Conservation (phyloP, 106 monocot species). For the Allium cepa region DNA sequence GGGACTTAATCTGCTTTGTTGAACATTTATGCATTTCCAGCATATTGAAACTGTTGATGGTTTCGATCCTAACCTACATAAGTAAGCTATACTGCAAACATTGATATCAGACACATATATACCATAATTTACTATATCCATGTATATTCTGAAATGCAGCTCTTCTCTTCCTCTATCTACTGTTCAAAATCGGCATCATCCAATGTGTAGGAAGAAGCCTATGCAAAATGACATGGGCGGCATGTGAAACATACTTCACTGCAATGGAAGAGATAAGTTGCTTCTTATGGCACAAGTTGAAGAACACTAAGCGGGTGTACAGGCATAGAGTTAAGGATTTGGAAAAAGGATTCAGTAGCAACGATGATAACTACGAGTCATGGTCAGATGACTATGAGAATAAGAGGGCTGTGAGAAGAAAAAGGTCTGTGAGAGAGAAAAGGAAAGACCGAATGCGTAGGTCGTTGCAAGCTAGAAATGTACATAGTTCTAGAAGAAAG, state of each 20-base stretch:
- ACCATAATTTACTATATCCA: not conserved
- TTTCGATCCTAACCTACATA: slow-evolving; percentile 39
- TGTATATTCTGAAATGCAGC: slow-evolving; percentile 23
- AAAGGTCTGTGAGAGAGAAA: slow-evolving; percentile 30
- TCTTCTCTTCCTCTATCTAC: slow-evolving; percentile 62
- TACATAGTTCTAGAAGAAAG: slow-evolving; percentile 17
- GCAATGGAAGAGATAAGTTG: slow-evolving; percentile 47
- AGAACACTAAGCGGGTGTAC: slow-evolving; percentile 48
- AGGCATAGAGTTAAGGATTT: slow-evolving; percentile 34
- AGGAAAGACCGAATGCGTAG: slow-evolving; percentile 41
- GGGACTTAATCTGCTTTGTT: slow-evolving; percentile 78
- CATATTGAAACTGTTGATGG: slow-evolving; percentile 53
- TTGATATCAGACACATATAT: not conserved
- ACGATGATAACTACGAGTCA: slow-evolving; percentile 12
- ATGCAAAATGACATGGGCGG: slow-evolving; percentile 72
- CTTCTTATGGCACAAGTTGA: slow-evolving; percentile 76
- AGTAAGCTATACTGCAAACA: slow-evolving; percentile 25
- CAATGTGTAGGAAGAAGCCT: slow-evolving; percentile 62
- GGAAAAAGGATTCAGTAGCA: slow-evolving; percentile 53
- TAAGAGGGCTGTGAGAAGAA: slow-evolving; percentile 11
- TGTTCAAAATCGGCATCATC: slow-evolving; percentile 68
- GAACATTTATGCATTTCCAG: slow-evolving; percentile 72
- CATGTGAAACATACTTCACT: slow-evolving; percentile 55
- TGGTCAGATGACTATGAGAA: slow-evolving; percentile 7
- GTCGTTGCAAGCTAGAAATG: slow-evolving; percentile 29